These are phyloP conservation scores for Bipolaris gigantea DNA, from an alignment of 2,329 filamentous ascomycete genomes.

Conservation along the genomic window DNA sequence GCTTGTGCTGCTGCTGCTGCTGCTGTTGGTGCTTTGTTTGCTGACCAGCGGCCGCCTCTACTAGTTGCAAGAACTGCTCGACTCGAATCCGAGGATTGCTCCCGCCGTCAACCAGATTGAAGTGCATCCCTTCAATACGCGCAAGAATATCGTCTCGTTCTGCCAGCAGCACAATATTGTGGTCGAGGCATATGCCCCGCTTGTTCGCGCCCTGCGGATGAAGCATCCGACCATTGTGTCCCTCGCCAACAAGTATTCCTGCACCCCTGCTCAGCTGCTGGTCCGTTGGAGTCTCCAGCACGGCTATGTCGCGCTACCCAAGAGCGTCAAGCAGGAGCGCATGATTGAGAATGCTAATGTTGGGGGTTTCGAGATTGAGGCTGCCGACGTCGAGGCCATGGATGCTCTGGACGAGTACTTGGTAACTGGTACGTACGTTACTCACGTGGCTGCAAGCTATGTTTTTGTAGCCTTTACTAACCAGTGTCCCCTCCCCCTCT, in stretches of 20 bases:
- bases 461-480: conserved; percentile 17
- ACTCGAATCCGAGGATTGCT: conserved; percentile 60
- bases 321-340: conserved; percentile 65
- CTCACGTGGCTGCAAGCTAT: neutral
- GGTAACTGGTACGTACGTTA: conserved; percentile 56
- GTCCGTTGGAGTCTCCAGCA: conserved; percentile 79
- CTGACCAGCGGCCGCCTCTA: conserved; percentile 37
- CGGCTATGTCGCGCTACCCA: conserved; percentile 71
- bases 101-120: conserved; percentile 79
- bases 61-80: conserved; percentile 69
- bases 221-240: conserved; percentile 64
- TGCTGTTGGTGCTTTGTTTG: too few species aligned
- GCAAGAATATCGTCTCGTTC: conserved; percentile 65
- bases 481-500: conserved; percentile 4
- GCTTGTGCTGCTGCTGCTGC: too few species aligned
- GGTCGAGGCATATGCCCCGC: conserved; percentile 78
- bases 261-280: conserved; percentile 72
- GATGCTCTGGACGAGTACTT: conserved; percentile 71
- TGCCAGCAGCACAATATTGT: conserved; percentile 69
- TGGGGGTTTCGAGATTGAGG: conserved; percentile 61
- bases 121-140: conserved; percentile 77
- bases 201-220: conserved; percentile 72
- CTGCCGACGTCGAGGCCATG: conserved; percentile 64
- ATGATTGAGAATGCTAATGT: conserved; percentile 68
- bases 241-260: conserved; percentile 68